These are phyloP conservation scores for Rhizophagus clarus DNA, from an alignment of 192 early-diverging fungal species.

Conservation along the genomic window DNA sequence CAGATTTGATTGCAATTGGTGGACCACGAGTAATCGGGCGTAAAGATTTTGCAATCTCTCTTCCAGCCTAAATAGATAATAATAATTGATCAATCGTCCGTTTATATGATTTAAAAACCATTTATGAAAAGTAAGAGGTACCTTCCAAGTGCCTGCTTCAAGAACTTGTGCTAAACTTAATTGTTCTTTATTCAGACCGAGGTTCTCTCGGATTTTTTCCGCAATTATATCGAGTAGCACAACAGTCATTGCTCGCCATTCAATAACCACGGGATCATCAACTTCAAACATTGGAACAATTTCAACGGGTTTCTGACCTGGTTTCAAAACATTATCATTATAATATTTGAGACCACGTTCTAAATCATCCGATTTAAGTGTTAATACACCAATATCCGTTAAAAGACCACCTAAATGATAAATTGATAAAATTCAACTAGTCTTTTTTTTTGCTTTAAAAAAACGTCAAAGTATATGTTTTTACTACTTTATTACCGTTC, in stretches of 20 bases:
- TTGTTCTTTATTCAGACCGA: slow-evolving; percentile 52
- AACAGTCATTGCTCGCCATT: slow-evolving; percentile 94
- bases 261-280: slow-evolving; percentile 81
- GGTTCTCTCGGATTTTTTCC: slow-evolving; percentile 57
- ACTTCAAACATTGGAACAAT: slow-evolving; percentile 72
- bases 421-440: too few species aligned
- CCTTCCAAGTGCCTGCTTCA: slow-evolving; percentile 93
- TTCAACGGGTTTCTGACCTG: slow-evolving; percentile 36
- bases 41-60: slow-evolving; percentile 81
- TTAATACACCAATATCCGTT: slow-evolving; percentile 82
- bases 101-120: neutral
- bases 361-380: slow-evolving; percentile 51
- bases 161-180: slow-evolving; percentile 84
- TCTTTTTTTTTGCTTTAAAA: neutral
- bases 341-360: slow-evolving; percentile 62
- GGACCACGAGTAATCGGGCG: slow-evolving; percentile 84
- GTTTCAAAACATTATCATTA: slow-evolving; percentile 42
- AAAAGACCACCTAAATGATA: slow-evolving; percentile 70
- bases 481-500: slow-evolving; percentile 53
- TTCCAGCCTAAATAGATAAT: slow-evolving; percentile 57
- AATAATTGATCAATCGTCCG: neutral
- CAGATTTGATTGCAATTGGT: slow-evolving; percentile 86
- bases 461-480: neutral
- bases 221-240: slow-evolving; percentile 77
- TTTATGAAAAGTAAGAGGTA: slow-evolving; percentile 26